Base-by-base conservation (phyloP, 495 filamentous ascomycete genomes). In the Tuber melanosporum region DNA sequence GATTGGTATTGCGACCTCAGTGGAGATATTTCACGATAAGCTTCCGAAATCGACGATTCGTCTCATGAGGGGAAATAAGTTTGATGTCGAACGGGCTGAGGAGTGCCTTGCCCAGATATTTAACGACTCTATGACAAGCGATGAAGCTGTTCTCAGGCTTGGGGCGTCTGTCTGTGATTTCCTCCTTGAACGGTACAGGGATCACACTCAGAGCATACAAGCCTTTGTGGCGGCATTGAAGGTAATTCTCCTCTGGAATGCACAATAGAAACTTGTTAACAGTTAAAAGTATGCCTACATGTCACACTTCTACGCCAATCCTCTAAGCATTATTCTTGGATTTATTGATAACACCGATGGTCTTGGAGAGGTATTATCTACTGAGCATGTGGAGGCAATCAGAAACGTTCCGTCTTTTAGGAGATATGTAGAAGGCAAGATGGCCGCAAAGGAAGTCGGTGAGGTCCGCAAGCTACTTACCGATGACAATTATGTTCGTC, bases 281-380 rank as follows among this genome's bases (percentile, higher is more conserved):
- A 6, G 52, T 71, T 71, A 72, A 19, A 78, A 96, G 92, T 98
- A 98, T 85, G 89, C 91, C 20, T 95, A 95, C 79, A 98, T 99
- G 95, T 93, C 91, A 44, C 93, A 97, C 84, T 98, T 97, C 83
- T 98, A 95, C 82, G 92, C 92, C 62, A 97, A 98, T 83, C 89
- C 93, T 0, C 85, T 97, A n/a, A 92, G 92, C 69, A 85, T 93
- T 26, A 85, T 97, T 49, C 86, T 89, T 26, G 84, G 85, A 4
- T 83, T 84, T n/a, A 77, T 81, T n/a, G 78, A 76, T 44, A 77
- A 83, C 14, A 62, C 84, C 10, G 77, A 80, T 32, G 76, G 74
- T 17, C 20, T 88, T 10, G 81, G 81, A 71, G 78, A 87, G 3
- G 76, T 88, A 0, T 71, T 90, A 36, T 85, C 89, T 71, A 80